Evolutionary conservation across 2,329 filamentous ascomycete species (phyloP), one percentile per base, ranked within the genome.

Genomic region (Penicillium verrucosum): DNA sequence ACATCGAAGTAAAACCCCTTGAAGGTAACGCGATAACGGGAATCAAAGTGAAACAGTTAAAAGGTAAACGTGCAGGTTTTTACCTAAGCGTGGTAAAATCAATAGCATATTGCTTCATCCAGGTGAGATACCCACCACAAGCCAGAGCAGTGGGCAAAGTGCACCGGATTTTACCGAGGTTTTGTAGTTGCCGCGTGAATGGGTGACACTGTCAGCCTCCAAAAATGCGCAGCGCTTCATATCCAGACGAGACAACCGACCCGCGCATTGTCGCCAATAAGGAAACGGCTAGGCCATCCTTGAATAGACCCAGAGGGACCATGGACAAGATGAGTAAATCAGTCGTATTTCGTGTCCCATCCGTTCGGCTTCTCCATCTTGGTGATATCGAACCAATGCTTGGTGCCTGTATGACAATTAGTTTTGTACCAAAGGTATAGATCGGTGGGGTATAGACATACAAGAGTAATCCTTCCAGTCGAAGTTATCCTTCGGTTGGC

Each of bases 401-500:
- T 85, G 51, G 93, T 97, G 80, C 90, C 90, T 93, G 60, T n/a
- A 37, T 63, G 64, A 58, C 25, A 25, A 25, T 58, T 41, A 51
- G 56, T 36, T 44, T 41, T 36, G 6, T 21, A 9, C 16, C 4
- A 16, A 9, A 32, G 34, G 14, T 18, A 32, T 41, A 21, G 16
- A 6, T 38, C 18, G 4, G 5, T 40, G 27, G 32, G 27, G 4
- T 12, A 38, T 4, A 8, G 21, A 80, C 90, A 81, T 85, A 95
- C 92, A 97, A 73, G 91, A 96, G 75, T 97, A 97, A 51, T 90
- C 89, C 77, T 96, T 97, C 95, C 95, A 99, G 77, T 99, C 94
- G 81, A 99, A 99, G 80, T 99, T 99, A 58, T 97, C 90, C 70
- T 88, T 87, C 8, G 94, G 93, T 71, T 99, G 92, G 79, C 94